phyloP scores from a whole-genome alignment of 2,329 filamentous ascomycete genomes.

The Fusarium setosum region DNA sequence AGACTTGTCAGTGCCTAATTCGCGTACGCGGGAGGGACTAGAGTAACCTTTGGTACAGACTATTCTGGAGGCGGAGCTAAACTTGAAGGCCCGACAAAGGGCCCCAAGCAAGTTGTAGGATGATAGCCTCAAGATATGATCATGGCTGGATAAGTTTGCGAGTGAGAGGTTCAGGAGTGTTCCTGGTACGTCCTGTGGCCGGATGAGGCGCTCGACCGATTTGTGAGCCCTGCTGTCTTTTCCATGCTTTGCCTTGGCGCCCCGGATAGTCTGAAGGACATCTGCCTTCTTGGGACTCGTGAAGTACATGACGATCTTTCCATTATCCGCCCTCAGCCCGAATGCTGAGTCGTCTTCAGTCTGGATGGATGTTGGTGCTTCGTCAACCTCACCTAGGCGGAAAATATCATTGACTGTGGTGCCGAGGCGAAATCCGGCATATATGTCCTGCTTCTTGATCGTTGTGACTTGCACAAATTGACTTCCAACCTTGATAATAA shows the following conservation, averaged over 20 bases:
- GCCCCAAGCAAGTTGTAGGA: constrained; percentile 77
- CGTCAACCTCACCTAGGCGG: constrained; percentile 74
- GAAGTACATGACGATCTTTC: constrained; percentile 79
- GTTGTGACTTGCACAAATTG: constrained; percentile 79
- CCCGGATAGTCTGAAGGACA: constrained; percentile 71
- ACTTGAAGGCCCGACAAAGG: constrained; percentile 75
- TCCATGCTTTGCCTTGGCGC: constrained; percentile 71
- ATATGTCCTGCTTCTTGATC: constrained; percentile 74
- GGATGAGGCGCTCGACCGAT: constrained; percentile 72
- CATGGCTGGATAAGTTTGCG: constrained; percentile 72
- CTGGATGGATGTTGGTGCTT: constrained; percentile 72
- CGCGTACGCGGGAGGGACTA: neutral
- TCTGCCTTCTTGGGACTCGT: constrained; percentile 73
- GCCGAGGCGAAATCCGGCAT: constrained; percentile 69
- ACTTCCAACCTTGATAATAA: constrained; percentile 74
- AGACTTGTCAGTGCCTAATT: neutral
- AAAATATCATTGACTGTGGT: constrained; percentile 78
- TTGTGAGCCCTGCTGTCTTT: constrained; percentile 72
- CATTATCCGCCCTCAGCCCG: constrained; percentile 74
- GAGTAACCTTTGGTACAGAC: constrained; percentile 69
- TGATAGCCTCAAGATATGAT: constrained; percentile 69
- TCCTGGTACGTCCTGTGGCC: constrained; percentile 77
- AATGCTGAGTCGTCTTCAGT: constrained; percentile 76
- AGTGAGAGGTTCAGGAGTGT: constrained; percentile 75
- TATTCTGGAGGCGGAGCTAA: constrained; percentile 69